phyloP scores from a whole-genome alignment of 345 rosid genomes.

The Syzygium aromaticum region DNA sequence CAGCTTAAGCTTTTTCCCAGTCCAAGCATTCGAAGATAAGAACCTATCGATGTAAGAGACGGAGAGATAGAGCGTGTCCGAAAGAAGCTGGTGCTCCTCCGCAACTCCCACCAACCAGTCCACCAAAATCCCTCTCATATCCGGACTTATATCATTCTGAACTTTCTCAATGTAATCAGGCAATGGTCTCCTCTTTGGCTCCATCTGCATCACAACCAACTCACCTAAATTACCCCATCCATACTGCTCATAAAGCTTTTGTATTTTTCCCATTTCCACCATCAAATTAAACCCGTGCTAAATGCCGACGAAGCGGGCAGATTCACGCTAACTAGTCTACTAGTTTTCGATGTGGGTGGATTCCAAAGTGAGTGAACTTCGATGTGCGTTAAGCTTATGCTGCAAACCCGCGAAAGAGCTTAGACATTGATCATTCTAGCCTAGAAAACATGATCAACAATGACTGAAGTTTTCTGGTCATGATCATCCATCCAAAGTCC shows the following conservation, averaged over 20 bases:
- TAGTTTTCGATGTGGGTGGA: not conserved
- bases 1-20: constrained; percentile 59
- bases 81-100: constrained; percentile 57
- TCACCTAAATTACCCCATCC: not conserved
- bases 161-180: constrained; percentile 61
- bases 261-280: not conserved
- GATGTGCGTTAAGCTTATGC: not conserved
- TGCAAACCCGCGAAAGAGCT: not conserved
- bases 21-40: constrained; percentile 38
- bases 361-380: not conserved
- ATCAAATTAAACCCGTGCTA: not conserved
- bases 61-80: constrained; percentile 52
- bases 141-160: constrained; percentile 50
- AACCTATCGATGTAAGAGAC: constrained; percentile 53
- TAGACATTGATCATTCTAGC: not conserved
- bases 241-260: not conserved
- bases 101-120: constrained; percentile 96
- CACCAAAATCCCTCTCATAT: constrained; percentile 67
- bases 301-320: not conserved
- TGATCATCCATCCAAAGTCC: not conserved
- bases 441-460: not conserved
- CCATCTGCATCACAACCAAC: constrained; percentile 23
- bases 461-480: not conserved
- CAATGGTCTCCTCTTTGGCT: constrained; percentile 49
- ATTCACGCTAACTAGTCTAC: not conserved